Evolutionary conservation across 148 eudicot genomes (phyloP).

Genomic region (Polygonum aviculare): DNA sequence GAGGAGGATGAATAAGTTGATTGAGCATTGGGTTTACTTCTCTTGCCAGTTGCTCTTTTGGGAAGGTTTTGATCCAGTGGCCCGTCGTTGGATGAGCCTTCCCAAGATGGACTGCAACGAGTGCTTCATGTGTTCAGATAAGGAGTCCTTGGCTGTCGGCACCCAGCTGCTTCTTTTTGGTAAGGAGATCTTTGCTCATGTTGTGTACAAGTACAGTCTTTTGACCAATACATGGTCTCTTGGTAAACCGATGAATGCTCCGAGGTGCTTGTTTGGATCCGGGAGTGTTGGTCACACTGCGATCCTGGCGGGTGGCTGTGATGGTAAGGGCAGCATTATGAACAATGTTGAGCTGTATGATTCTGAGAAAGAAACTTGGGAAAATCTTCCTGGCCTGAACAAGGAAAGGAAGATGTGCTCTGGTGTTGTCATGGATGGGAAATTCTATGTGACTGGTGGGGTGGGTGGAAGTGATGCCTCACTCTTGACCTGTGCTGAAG

Average conservation of each 20-base stretch:
- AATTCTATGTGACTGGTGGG: slow-evolving; percentile 31
- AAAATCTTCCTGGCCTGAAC: slow-evolving; percentile 24
- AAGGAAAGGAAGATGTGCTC: slow-evolving; percentile 32
- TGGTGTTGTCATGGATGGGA: slow-evolving; percentile 29
- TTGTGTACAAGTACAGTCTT: slow-evolving; percentile 53
- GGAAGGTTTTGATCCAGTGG: slow-evolving; percentile 36
- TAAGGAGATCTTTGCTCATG: slow-evolving; percentile 36
- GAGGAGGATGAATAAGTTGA: slow-evolving; percentile 22
- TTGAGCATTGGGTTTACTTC: slow-evolving; percentile 28
- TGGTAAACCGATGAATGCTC: slow-evolving; percentile 50
- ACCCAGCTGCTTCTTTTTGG: slow-evolving; percentile 69
- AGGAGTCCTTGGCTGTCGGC: slow-evolving; percentile 70
- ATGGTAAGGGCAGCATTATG: slow-evolving; percentile 17
- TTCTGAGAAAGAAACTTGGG: slow-evolving; percentile 24
- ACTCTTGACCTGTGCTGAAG: slow-evolving; percentile 27
- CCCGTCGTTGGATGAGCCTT: slow-evolving; percentile 14
- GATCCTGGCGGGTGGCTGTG: slow-evolving; percentile 65
- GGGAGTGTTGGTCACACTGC: slow-evolving; percentile 51
- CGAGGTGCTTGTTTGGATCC: slow-evolving; percentile 75
- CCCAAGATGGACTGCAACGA: slow-evolving; percentile 14
- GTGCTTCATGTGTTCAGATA: slow-evolving; percentile 40
- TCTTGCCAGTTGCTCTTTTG: slow-evolving; percentile 27
- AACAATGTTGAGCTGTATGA: slow-evolving; percentile 27
- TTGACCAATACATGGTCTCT: slow-evolving; percentile 44
- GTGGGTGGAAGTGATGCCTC: slow-evolving; percentile 16